These are phyloP conservation scores for Rhododendron simsii DNA, from an alignment of 148 eudicot species.

Conservation along the genomic window DNA sequence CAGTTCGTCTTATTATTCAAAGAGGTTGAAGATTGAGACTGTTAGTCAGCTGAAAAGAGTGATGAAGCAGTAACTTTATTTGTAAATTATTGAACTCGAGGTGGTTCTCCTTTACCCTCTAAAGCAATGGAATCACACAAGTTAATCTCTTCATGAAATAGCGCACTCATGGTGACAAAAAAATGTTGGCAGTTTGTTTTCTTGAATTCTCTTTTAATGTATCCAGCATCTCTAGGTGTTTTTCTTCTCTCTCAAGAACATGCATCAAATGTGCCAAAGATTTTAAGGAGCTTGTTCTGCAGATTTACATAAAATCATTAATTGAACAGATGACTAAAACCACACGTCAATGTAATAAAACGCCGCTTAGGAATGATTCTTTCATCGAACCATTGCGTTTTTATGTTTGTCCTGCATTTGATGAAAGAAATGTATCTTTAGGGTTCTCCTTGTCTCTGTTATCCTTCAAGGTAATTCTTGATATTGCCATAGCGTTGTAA, in stretches of 20 bases:
- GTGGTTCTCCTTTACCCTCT: not conserved
- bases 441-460: not conserved
- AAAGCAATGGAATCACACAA: not conserved
- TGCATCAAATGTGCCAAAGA: not conserved
- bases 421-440: not conserved
- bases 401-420: not conserved
- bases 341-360: not conserved
- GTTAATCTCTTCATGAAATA: not conserved
- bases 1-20: not conserved
- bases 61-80: not conserved
- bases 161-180: not conserved
- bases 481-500: not conserved
- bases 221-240: not conserved
- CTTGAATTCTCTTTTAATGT: not conserved
- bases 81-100: not conserved
- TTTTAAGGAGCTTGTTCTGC: not conserved
- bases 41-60: not conserved
- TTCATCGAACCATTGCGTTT: no score
- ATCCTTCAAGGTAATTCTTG: not conserved
- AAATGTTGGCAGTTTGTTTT: not conserved
- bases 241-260: not conserved
- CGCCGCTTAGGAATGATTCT: not conserved
- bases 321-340: not conserved
- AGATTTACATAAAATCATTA: not conserved
- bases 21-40: not conserved